phyloP scores from a whole-genome alignment of 306 rosid species.

The Nissolia schottii region DNA sequence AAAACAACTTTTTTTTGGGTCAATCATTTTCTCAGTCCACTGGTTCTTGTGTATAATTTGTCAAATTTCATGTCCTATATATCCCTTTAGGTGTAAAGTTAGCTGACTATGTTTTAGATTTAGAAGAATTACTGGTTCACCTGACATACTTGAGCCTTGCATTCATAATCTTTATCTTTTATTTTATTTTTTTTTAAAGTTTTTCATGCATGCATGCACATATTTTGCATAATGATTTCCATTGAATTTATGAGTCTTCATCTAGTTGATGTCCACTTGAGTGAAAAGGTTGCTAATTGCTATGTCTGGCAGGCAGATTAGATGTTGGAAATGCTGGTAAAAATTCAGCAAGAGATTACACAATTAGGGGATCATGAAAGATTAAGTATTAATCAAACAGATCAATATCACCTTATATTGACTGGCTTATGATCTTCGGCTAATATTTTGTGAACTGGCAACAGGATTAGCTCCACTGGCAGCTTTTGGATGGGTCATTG shows the following conservation, averaged over 20 bases:
- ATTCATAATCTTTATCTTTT: not conserved
- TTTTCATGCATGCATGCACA: not conserved
- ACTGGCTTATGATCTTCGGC: constrained; percentile 16
- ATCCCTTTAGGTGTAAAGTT: not conserved
- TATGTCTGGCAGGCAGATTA: constrained; percentile 3
- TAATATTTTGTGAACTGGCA: constrained; percentile 19
- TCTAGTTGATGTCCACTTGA: not conserved
- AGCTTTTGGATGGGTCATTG: constrained; percentile 97
- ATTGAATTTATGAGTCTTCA: not conserved
- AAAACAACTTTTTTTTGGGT: not conserved
- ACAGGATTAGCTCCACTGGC: constrained; percentile 75
- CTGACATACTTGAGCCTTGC: not conserved
- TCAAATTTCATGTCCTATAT: not conserved
- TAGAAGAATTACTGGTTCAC: constrained; percentile 13
- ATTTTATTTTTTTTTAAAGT: constrained; percentile 8
- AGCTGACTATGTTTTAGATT: not conserved
- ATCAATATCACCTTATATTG: not conserved
- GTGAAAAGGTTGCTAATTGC: constrained; percentile 8
- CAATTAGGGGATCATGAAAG: not conserved
- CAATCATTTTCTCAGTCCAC: not conserved
- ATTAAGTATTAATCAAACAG: not conserved
- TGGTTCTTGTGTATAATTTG: constrained; percentile 8
- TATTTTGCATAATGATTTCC: not conserved
- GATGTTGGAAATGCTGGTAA: not conserved
- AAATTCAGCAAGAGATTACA: constrained; percentile 11